Percentiles rank a stretch among this genome's conserved stretches.
Conservation (phyloP, 257 asterid species). For the Solanum bulbocastanum region DNA sequence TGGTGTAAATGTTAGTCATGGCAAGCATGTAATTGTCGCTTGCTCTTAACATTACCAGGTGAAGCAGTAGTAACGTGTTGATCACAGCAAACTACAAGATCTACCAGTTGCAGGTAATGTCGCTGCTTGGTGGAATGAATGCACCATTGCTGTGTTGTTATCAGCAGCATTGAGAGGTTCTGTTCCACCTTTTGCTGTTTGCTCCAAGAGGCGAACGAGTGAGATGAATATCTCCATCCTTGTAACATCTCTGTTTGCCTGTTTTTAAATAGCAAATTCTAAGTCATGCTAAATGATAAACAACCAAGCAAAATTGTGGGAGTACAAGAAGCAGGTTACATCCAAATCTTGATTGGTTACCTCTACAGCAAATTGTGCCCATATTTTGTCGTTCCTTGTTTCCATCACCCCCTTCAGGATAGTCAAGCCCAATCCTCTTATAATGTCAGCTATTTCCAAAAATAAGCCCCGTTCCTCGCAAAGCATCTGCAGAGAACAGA, state of each 20-base stretch:
- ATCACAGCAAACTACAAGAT: constrained; percentile 29
- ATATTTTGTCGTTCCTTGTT: constrained; percentile 64
- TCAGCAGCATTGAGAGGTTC: constrained; percentile 12
- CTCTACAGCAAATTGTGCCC: constrained; percentile 93
- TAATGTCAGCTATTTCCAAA: constrained; percentile 85
- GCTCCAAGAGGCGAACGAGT: constrained; percentile 71
- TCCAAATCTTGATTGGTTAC: constrained; percentile 16
- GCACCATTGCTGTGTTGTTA: constrained; percentile 20
- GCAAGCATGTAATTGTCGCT: constrained; percentile 22
- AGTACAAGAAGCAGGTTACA: neutral
- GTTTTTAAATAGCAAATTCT: constrained; percentile 8
- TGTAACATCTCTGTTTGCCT: constrained; percentile 89
- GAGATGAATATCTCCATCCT: constrained; percentile 84
- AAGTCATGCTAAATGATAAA: neutral
- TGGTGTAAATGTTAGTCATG: constrained; percentile 36
- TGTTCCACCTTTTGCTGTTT: constrained; percentile 29
- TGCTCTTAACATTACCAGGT: constrained; percentile 44
- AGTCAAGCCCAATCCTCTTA: constrained; percentile 80
- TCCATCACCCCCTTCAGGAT: constrained; percentile 91
- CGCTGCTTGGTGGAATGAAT: constrained; percentile 26
- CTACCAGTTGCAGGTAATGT: constrained; percentile 29
- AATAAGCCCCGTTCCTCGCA: constrained; percentile 82
- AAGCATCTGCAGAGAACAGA: constrained; percentile 47
- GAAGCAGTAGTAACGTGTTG: neutral
- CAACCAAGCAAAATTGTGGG: neutral